These are phyloP conservation scores for Chlorella sp. DNA, from an alignment of 139 green algal genomes.

Conservation along the genomic window DNA sequence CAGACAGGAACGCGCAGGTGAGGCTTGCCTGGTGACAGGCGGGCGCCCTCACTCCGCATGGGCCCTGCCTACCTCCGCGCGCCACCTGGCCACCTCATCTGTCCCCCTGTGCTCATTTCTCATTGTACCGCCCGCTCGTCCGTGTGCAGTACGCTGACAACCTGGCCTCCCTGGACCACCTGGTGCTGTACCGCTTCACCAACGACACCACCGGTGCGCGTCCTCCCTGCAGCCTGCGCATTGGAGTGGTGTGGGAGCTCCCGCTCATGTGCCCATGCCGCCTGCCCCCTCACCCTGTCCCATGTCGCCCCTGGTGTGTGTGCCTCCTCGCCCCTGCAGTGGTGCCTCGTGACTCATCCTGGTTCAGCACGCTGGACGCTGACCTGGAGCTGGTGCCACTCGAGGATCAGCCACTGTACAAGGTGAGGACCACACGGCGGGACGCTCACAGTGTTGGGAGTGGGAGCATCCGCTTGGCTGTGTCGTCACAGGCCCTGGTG, in stretches of 20 bases:
- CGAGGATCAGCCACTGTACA: not conserved
- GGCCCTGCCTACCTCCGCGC: no score
- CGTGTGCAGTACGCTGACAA: constrained; percentile 57
- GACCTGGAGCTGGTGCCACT: not conserved
- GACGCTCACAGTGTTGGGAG: no score
- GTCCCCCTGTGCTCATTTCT: no score
- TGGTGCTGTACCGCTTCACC: constrained; percentile 77
- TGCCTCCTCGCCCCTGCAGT: not conserved
- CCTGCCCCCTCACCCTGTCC: no score
- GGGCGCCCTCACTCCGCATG: not conserved
- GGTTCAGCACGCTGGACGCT: not conserved
- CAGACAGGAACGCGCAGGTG: constrained; percentile 31
- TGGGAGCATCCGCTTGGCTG: no score
- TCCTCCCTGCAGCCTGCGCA: no score
- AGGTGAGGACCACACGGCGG: not conserved
- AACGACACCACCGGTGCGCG: constrained; percentile 71
- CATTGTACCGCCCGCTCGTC: no score
- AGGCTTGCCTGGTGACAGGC: not conserved
- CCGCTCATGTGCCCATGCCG: no score
- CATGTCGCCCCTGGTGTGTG: no score
- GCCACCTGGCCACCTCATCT: no score
- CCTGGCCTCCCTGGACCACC: constrained; percentile 54
- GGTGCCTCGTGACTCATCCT: not conserved
- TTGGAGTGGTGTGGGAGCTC: no score
- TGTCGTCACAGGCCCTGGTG: no score